These are phyloP conservation scores for Aspergillus sp. DNA, from an alignment of 2,329 filamentous ascomycete genomes.

Conservation along the genomic window DNA sequence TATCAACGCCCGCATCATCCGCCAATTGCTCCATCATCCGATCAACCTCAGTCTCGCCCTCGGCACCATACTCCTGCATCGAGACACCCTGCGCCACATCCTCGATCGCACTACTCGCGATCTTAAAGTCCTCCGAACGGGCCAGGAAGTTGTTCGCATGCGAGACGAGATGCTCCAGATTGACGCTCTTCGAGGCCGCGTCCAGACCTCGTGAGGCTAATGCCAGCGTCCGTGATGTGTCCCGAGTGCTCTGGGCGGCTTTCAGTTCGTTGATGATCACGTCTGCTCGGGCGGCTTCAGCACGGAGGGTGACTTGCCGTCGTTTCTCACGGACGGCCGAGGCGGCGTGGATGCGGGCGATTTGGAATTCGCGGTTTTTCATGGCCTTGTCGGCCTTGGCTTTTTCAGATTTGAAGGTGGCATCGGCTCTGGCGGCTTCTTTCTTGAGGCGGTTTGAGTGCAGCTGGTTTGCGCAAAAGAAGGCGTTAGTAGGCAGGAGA, in stretches of 20 bases:
- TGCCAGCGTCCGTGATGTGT: constrained; percentile 40
- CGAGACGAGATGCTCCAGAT: constrained; percentile 37
- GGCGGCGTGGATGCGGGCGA: constrained; percentile 43
- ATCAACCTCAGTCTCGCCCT: constrained; percentile 37
- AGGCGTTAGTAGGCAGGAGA: background rate
- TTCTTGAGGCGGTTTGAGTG: constrained; percentile 44
- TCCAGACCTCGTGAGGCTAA: constrained; percentile 41
- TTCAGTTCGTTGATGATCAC: constrained; percentile 45
- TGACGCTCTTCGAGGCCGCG: constrained; percentile 39
- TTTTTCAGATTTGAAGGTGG: constrained; percentile 42
- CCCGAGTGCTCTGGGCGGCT: constrained; percentile 42
- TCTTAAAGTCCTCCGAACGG: constrained; percentile 38
- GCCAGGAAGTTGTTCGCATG: constrained; percentile 39
- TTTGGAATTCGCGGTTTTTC: constrained; percentile 44
- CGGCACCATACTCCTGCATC: constrained; percentile 40
- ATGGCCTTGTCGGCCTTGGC: constrained; percentile 43
- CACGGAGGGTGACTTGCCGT: constrained; percentile 39
- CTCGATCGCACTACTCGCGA: constrained; percentile 36
- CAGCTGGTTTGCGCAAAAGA: constrained; percentile 11
- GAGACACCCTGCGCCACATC: constrained; percentile 36
- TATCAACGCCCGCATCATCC: constrained; percentile 38
- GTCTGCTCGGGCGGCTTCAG: constrained; percentile 42
- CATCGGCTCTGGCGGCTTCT: constrained; percentile 40
- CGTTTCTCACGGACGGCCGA: constrained; percentile 42
- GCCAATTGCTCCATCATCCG: constrained; percentile 39